A percentile compares a stretch with the other conserved stretches of the same genome.
Evolutionary conservation across 148 eudicot genomes (phyloP).

Genomic region (Pouteria glomerata): DNA sequence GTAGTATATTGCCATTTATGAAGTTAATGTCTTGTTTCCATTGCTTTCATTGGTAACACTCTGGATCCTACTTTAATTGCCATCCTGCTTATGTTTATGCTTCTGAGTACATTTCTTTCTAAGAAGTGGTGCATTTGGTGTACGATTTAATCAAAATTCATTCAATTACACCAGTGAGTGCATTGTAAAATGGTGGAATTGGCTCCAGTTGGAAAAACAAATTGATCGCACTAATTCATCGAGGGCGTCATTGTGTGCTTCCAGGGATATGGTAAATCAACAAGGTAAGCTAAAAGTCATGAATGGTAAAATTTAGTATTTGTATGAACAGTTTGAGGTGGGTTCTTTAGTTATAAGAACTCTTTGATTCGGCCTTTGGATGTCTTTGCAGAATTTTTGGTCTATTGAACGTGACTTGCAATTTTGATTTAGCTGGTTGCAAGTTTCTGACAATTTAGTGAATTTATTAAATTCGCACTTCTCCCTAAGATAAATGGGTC

Average conservation of each 20-base stretch:
- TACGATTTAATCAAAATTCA: constrained; percentile 7
- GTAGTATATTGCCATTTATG: constrained; percentile 60
- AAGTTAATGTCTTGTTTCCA: constrained; percentile 98
- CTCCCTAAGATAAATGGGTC: neutral
- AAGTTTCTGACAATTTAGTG: neutral
- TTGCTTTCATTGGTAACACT: constrained; percentile 86
- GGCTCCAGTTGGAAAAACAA: constrained; percentile 51
- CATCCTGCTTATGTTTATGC: neutral
- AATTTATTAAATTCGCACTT: neutral
- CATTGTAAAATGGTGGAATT: constrained; percentile 85
- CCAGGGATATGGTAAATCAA: constrained; percentile 18
- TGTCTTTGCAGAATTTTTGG: neutral
- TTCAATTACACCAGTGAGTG: constrained; percentile 51
- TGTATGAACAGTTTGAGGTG: neutral
- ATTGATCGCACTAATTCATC: constrained; percentile 23
- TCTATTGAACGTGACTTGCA: neutral
- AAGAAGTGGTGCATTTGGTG: constrained; percentile 4
- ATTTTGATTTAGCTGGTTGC: neutral
- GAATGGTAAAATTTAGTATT: neutral
- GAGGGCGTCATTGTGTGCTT: constrained; percentile 20
- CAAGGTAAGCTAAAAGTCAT: constrained; percentile 22
- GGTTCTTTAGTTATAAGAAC: neutral
- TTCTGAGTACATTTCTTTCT: neutral
- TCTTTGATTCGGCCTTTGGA: neutral
- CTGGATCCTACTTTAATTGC: neutral